phyloP scores from a whole-genome alignment of 2,329 filamentous ascomycete genomes.

The Trichophyton schoenleinii region DNA sequence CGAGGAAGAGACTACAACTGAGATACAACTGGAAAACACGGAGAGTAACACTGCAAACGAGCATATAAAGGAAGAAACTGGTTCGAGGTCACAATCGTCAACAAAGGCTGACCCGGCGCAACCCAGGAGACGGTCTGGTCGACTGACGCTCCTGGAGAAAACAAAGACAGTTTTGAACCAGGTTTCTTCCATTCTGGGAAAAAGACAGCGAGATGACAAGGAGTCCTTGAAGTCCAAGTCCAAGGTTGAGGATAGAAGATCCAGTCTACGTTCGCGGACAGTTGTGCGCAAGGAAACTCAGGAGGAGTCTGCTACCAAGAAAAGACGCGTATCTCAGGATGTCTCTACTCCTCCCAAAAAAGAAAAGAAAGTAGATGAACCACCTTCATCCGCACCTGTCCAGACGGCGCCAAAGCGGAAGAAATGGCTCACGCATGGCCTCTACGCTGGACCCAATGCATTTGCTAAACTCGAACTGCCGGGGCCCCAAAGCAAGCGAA shows the following conservation, averaged over 20 bases:
- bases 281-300: slow-evolving; percentile 15
- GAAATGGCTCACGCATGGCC: slow-evolving; percentile 66
- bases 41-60: neutral
- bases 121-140: slow-evolving; percentile 29
- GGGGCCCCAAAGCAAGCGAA: slow-evolving; percentile 31
- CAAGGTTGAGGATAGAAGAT: slow-evolving; percentile 27
- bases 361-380: neutral
- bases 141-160: slow-evolving; percentile 32
- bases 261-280: slow-evolving; percentile 44
- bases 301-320: slow-evolving; percentile 28
- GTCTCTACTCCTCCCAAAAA: slow-evolving; percentile 14
- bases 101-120: slow-evolving; percentile 5
- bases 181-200: slow-evolving; percentile 44
- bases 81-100: neutral
- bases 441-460: slow-evolving; percentile 70
- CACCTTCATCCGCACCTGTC: slow-evolving; percentile 17
- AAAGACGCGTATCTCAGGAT: slow-evolving; percentile 31
- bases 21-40: neutral
- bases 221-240: slow-evolving; percentile 41
- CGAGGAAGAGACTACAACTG: neutral
- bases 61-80: neutral
- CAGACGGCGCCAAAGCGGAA: slow-evolving; percentile 40
- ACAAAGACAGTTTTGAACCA: slow-evolving; percentile 36
- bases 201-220: slow-evolving; percentile 45
- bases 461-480: slow-evolving; percentile 36